Evolutionary conservation across 108 stramenopile genomes (phyloP).

Genomic region (Skeletonema costatum): DNA sequence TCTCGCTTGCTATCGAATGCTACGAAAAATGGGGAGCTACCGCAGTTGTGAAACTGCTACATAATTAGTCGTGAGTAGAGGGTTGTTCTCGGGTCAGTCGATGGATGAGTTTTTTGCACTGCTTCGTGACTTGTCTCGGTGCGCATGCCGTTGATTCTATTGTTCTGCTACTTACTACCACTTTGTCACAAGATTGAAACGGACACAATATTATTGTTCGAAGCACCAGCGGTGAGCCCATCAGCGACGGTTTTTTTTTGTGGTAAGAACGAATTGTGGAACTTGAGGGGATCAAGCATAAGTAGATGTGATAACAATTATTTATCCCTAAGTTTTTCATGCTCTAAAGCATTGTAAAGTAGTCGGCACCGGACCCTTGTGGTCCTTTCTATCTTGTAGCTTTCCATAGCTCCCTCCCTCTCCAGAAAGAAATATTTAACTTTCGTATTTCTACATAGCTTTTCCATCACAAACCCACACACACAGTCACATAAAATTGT

Average conservation of each 20-base stretch:
- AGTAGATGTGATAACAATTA: neutral
- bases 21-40: slow-evolving; percentile 8
- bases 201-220: no score
- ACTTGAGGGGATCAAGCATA: neutral
- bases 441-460: no score
- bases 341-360: no score
- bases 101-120: no score
- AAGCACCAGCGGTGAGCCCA: no score
- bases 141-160: no score
- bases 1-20: neutral
- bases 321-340: neutral
- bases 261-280: neutral
- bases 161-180: no score
- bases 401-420: neutral
- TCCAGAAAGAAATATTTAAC: no score
- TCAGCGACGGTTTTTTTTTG: no score
- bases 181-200: no score
- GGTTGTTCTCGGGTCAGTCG: no score
- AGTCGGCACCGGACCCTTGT: neutral
- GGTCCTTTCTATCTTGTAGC: neutral
- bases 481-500: neutral
- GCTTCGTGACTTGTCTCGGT: no score
- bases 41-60: neutral
- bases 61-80: neutral
- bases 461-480: neutral